A percentile compares a stretch with the other conserved stretches of the same genome.
These are phyloP conservation scores for Heliocybe sulcata DNA, from an alignment of 1,284 basidiomycete genomes.

Conservation along the genomic window DNA sequence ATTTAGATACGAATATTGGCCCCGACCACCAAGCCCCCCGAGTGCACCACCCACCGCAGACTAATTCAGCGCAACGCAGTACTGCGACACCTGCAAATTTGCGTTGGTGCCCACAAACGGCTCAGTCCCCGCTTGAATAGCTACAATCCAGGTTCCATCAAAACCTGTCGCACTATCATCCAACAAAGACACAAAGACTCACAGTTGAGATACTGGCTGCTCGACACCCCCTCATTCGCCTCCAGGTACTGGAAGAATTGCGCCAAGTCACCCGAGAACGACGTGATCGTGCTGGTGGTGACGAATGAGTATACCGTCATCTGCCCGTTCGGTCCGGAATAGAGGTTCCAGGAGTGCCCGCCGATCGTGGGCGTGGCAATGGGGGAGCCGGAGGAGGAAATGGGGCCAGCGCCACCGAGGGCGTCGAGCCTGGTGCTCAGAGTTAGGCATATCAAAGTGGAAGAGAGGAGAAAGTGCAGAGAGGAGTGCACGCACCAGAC, in stretches of 20 bases:
- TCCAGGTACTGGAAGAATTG: slow-evolving; percentile 56
- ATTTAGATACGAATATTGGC: no score
- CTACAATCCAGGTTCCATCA: not conserved
- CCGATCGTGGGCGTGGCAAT: not conserved
- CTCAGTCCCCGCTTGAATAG: not conserved
- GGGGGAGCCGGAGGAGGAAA: not conserved
- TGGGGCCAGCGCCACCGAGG: slow-evolving; percentile 32
- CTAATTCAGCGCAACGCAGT: not conserved
- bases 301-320: slow-evolving; percentile 64
- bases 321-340: slow-evolving; percentile 47
- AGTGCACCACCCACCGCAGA: no score
- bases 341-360: slow-evolving; percentile 36
- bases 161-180: not conserved
- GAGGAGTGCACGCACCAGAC: slow-evolving; percentile 59
- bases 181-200: not conserved
- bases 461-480: slow-evolving; percentile 54
- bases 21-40: no score
- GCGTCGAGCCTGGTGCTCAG: slow-evolving; percentile 31
- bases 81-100: not conserved
- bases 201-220: slow-evolving; percentile 15
- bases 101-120: not conserved
- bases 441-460: slow-evolving; percentile 28
- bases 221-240: slow-evolving; percentile 32
- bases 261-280: slow-evolving; percentile 50
- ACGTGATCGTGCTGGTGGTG: slow-evolving; percentile 32